Evolutionary conservation across 1,284 basidiomycete genomes (phyloP).

Genomic region (Ceratobasidium sp.): DNA sequence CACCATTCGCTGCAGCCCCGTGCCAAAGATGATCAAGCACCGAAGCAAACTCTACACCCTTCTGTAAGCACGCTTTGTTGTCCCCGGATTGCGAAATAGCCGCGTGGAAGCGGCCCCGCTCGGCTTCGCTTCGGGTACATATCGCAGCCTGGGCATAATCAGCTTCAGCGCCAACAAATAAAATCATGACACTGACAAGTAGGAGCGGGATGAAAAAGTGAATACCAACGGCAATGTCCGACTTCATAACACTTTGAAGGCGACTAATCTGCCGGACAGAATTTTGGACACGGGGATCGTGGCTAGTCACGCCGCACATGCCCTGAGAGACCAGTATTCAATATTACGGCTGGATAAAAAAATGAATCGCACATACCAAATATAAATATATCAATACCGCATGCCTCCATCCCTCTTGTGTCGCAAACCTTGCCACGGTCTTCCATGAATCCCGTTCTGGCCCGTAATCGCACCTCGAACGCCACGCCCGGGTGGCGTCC

Average conservation of each 20-base stretch:
- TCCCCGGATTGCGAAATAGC: not conserved
- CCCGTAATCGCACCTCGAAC: not conserved
- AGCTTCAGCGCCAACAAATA: not conserved
- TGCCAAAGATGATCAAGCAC: slow-evolving; percentile 8
- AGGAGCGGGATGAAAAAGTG: not conserved
- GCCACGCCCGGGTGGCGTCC: not conserved
- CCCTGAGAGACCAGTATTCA: too few relatives aligned
- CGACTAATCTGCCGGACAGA: slow-evolving; percentile 25
- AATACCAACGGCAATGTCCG: not conserved
- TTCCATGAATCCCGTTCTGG: not conserved
- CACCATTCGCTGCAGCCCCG: slow-evolving; percentile 5
- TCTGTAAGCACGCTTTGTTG: slow-evolving; percentile 6
- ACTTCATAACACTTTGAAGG: not conserved
- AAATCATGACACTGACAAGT: not conserved
- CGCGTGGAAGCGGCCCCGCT: not conserved
- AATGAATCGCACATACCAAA: not conserved
- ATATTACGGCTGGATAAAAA: too few relatives aligned
- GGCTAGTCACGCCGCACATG: slow-evolving; percentile 1
- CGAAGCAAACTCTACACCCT: not conserved
- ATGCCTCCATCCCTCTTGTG: too few relatives aligned
- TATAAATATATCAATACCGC: slow-evolving; percentile 37
- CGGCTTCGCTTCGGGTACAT: not conserved
- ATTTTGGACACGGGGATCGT: slow-evolving; percentile 33
- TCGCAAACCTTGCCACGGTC: not conserved
- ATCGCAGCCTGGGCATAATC: not conserved